A percentile compares a stretch with the other conserved stretches of the same genome.
Evolutionary conservation across 2,329 filamentous ascomycete species (phyloP).

Genomic region (Allantophomopsis cytisporea): DNA sequence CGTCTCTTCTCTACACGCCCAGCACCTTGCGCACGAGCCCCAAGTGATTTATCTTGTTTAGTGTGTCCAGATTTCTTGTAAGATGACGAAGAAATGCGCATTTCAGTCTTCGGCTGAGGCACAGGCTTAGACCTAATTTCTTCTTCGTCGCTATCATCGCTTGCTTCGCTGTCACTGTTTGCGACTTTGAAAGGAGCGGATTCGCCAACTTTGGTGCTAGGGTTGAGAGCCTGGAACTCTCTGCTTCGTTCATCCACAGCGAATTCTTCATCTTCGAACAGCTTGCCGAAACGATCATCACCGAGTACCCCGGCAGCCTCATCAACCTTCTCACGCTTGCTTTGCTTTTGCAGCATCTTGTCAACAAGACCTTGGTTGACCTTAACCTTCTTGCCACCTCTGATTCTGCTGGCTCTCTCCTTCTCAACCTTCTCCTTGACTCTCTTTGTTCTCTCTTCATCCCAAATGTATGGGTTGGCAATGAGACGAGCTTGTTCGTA

Average conservation of each 20-base stretch:
- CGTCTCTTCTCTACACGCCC: slow-evolving; percentile 29
- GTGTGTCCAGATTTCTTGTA: slow-evolving; percentile 44
- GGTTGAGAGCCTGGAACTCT: slow-evolving; percentile 83
- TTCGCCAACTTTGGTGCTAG: slow-evolving; percentile 50
- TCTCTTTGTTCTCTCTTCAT: slow-evolving; percentile 81
- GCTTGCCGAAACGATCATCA: slow-evolving; percentile 72
- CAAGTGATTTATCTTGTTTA: slow-evolving; percentile 38
- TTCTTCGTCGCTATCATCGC: slow-evolving; percentile 28
- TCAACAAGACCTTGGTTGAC: slow-evolving; percentile 78
- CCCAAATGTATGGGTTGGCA: slow-evolving; percentile 84
- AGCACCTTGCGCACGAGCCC: slow-evolving; percentile 37
- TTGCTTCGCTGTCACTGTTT: slow-evolving; percentile 20
- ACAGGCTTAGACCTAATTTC: slow-evolving; percentile 18
- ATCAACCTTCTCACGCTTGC: slow-evolving; percentile 43
- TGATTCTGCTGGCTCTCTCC: slow-evolving; percentile 86
- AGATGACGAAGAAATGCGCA: slow-evolving; percentile 57
- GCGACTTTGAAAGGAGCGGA: slow-evolving; percentile 20
- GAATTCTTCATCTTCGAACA: slow-evolving; percentile 93
- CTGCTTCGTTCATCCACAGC: slow-evolving; percentile 77
- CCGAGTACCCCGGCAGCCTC: slow-evolving; percentile 54
- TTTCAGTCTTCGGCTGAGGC: slow-evolving; percentile 23
- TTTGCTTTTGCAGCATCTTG: slow-evolving; percentile 54
- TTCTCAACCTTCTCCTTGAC: slow-evolving; percentile 95
- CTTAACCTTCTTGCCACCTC: slow-evolving; percentile 94
- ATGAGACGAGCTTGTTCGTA: slow-evolving; percentile 94